A percentile compares a stretch with the other conserved stretches of the same genome.
phyloP scores from a whole-genome alignment of 148 eudicot species.

The Camellia lanceoleosa region DNA sequence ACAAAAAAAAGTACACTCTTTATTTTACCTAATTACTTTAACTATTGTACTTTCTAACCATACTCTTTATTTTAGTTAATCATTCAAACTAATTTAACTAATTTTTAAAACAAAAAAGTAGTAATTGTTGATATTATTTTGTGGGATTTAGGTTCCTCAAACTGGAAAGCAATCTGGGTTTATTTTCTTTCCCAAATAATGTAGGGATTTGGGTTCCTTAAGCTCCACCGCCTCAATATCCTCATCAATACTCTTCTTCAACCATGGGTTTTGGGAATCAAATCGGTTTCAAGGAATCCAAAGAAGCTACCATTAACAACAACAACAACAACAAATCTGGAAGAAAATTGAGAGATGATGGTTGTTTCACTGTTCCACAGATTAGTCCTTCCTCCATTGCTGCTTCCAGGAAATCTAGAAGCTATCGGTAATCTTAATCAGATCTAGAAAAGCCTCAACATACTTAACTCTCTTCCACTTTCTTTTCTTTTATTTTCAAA shows the following conservation, averaged over 20 bases:
- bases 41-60: too few relatives aligned
- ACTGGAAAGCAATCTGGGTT: constrained; percentile 22
- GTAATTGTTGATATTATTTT: too few relatives aligned
- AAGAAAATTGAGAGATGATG: constrained; percentile 44
- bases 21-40: too few relatives aligned
- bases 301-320: constrained; percentile 10
- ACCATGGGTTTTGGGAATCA: constrained; percentile 24
- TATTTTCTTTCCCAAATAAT: too few relatives aligned
- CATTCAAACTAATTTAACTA: too few relatives aligned
- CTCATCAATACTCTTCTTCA: constrained; percentile 14
- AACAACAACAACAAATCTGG: constrained; percentile 19
- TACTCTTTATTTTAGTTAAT: too few relatives aligned
- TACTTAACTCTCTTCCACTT: not conserved
- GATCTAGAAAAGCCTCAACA: not conserved
- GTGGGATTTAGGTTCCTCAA: constrained; percentile 66
- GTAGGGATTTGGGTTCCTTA: too few relatives aligned
- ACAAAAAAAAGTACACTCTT: too few relatives aligned
- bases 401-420: constrained; percentile 44
- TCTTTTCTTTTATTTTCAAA: not conserved
- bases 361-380: constrained; percentile 63
- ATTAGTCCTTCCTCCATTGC: constrained; percentile 28
- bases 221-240: too few relatives aligned
- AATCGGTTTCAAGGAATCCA: constrained; percentile 24
- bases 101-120: too few relatives aligned
- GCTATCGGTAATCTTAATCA: constrained; percentile 16